Conservation (phyloP, 306 rosid species). For the Vicia sativa region DNA sequence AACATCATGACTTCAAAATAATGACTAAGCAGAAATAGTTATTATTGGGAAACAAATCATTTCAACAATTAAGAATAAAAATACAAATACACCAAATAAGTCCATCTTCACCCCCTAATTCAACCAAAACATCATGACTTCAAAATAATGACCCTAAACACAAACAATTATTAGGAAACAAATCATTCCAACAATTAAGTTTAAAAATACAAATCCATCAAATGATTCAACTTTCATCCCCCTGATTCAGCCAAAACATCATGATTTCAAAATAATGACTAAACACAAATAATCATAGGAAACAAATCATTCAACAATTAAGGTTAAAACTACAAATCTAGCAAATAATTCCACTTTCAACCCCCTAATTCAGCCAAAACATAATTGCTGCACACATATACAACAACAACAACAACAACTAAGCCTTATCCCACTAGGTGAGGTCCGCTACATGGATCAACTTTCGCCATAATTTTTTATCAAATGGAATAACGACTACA, state of each 20-base stretch:
- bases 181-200: conserved; percentile 26
- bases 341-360: conserved; percentile 8
- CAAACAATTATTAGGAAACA: neutral
- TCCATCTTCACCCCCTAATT: conserved; percentile 6
- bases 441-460: no score
- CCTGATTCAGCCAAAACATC: conserved; percentile 6
- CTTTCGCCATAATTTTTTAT: no score
- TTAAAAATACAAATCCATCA: conserved; percentile 2
- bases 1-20: neutral
- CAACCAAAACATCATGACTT: neutral
- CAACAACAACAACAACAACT: no score
- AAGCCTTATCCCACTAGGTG: no score
- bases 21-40: conserved; percentile 14
- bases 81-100: conserved; percentile 2
- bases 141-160: conserved; percentile 9
- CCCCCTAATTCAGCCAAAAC: conserved; percentile 6
- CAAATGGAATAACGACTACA: conserved; percentile 14
- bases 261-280: neutral
- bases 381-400: conserved; percentile 16
- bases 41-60: conserved; percentile 14
- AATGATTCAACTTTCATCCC: conserved; percentile 4
- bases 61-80: conserved; percentile 15
- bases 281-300: neutral
- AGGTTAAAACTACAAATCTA: conserved; percentile 8
- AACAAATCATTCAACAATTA: conserved; percentile 20